Evolutionary conservation across 306 rosid genomes (phyloP), one percentile per base, ranked within the genome.

Genomic region (cucumber (Cucumis sativus)): DNA sequence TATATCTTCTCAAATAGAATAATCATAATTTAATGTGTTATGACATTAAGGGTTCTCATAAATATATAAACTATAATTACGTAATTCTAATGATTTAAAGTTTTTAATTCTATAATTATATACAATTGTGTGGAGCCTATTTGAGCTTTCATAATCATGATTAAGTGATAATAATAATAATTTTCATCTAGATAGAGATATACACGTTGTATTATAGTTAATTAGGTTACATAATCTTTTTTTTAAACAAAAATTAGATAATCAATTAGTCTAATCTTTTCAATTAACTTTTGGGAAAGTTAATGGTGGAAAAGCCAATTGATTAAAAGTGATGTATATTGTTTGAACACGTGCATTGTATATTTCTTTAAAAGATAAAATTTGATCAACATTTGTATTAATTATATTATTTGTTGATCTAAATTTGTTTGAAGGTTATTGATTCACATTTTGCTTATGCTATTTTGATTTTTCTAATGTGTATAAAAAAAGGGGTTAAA

Each of bases 111-210:
- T n/a, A n/a, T n/a, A n/a, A n/a, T n/a, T n/a, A n/a, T n/a, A n/a
- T n/a, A n/a, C n/a, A n/a, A n/a, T n/a, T n/a, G n/a, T n/a, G 15
- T 47, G 5, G 52, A 20, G 6, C 10, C 8, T 21, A 58, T 8
- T 58, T 21, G 10, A 58, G 14, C 14, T 3, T 8, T 6, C 58
- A 7, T 54, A 1, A 52, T 54, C 20, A 58, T 1, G 3, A 28
- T 28, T 28, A 23, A 21, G 64, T 59, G 8, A 23, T 23, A 25
- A 60, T 60, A 7, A 60, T 60, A 28, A 3, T 28, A 28, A 28
- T 28, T 60, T 60, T 60, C 40, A 61, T 61, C 67, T 40, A 41
- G 21, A 67, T 79, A 71, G 77, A 21, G 82, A 82, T 75, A 15
- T 77, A 2, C 2, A 28, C n/a, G n/a, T n/a, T n/a, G n/a, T n/a